Conservation (phyloP, 495 filamentous ascomycete species). For the Daldinia caldariorum region DNA sequence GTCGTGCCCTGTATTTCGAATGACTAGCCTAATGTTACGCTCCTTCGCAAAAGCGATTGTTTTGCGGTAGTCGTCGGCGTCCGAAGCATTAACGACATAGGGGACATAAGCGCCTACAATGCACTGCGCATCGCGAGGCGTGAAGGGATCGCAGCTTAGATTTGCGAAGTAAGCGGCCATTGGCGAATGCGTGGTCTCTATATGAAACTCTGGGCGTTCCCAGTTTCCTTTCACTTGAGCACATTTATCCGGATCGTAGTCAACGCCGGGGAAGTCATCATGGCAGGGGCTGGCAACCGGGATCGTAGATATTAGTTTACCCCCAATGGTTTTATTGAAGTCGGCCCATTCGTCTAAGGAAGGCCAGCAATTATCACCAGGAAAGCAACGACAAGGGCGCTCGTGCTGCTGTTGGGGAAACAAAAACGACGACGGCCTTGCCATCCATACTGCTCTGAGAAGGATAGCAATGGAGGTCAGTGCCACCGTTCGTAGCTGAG, state of each 20-base stretch:
- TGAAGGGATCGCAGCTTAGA: slow-evolving; percentile 64
- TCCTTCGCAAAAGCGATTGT: slow-evolving; percentile 59
- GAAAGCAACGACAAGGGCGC: slow-evolving; percentile 30
- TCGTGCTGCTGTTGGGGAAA: not conserved
- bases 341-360: slow-evolving; percentile 24
- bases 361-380: slow-evolving; percentile 44
- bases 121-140: slow-evolving; percentile 54
- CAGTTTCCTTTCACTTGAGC: too few relatives aligned
- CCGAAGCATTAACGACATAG: slow-evolving; percentile 63
- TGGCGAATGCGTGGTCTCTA: slow-evolving; percentile 36
- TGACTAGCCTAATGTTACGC: slow-evolving; percentile 59
- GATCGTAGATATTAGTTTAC: slow-evolving; percentile 33
- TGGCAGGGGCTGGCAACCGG: not conserved
- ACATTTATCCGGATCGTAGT: too few relatives aligned
- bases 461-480: too few relatives aligned
- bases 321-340: slow-evolving; percentile 43
- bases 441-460: too few relatives aligned
- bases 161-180: slow-evolving; percentile 58
- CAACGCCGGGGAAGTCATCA: too few relatives aligned
- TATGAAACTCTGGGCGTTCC: too few relatives aligned
- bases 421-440: too few relatives aligned
- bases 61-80: slow-evolving; percentile 51
- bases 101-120: slow-evolving; percentile 64
- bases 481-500: too few relatives aligned
- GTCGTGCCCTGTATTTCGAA: slow-evolving; percentile 61